Evolutionary conservation across 2,329 filamentous ascomycete species (phyloP), one percentile per base, ranked within the genome.

Genomic region (Penicillium sp.): DNA sequence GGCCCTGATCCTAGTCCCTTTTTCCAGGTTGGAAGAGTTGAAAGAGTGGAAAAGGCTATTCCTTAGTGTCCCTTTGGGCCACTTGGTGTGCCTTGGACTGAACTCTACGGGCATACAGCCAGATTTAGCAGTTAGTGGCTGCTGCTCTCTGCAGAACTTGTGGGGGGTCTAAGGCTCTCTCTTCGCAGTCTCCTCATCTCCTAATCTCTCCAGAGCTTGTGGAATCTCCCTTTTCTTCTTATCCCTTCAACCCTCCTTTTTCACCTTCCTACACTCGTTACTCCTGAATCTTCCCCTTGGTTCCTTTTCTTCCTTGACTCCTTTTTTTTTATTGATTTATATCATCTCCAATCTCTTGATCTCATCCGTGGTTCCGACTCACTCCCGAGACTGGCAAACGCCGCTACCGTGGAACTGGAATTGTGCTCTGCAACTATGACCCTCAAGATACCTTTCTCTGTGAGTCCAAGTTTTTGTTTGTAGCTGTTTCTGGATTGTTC

Each of bases 311-410:
- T 42, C 13, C 19, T 24, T 26, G 3, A 21, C 18, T 42, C 21
- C 24, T 42, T 26, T 24, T 42, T 39, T 39, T 13, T 39, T 23
- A 11, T 18, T 43, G 16, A 5, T 43, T 43, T 43, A 26, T 10
- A 26, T 26, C 21, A 36, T 49, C 51, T 44, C 33, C 45, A 29
- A 34, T 45, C 48, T 29, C 43, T 45, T 40, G 9, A 49, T 18
- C 24, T 39, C 34, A 28, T 39, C 34, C 36, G 52, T 54, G 52
- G 19, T 46, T 46, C 42, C 34, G 16, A 26, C 16, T 18, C 48
- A 45, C 33, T 52, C 50, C 51, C 57, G 54, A 56, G 57, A 55
- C 59, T 51, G 47, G 50, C 59, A 65, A 64, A 65, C 59, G 58
- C 45, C 42, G 9, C 33, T 44, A 47, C 51, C 55, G 47, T 43